These are phyloP conservation scores for Aspergillus ostianus DNA, from an alignment of 495 filamentous ascomycete genomes.

Conservation along the genomic window DNA sequence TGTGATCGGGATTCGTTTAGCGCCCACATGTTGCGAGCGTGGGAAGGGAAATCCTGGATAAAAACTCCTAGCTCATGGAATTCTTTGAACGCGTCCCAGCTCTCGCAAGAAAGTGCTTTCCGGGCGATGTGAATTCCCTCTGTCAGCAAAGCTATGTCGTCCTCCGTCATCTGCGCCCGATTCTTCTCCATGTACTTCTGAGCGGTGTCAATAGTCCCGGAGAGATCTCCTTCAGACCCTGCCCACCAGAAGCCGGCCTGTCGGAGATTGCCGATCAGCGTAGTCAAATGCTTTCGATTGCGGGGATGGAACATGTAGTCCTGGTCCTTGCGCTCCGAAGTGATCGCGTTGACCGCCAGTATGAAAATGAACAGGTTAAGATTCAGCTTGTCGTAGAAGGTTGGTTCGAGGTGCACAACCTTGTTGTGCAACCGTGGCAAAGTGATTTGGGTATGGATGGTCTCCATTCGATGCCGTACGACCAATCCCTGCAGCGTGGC, in stretches of 20 bases:
- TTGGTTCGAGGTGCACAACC: slow-evolving; percentile 72
- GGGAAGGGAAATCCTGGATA: slow-evolving; percentile 55
- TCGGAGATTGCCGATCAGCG: slow-evolving; percentile 73
- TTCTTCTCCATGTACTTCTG: slow-evolving; percentile 59
- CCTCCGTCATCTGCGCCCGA: slow-evolving; percentile 47
- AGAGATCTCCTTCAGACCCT: slow-evolving; percentile 68
- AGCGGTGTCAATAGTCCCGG: slow-evolving; percentile 59
- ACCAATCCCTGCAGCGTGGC: slow-evolving; percentile 73
- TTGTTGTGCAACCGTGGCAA: slow-evolving; percentile 71
- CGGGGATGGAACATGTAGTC: slow-evolving; percentile 87
- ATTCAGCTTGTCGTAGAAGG: slow-evolving; percentile 77
- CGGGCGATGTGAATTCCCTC: slow-evolving; percentile 62
- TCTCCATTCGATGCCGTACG: slow-evolving; percentile 71
- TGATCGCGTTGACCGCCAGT: slow-evolving; percentile 81
- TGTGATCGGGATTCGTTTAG: slow-evolving; percentile 44
- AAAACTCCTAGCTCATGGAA: slow-evolving; percentile 79
- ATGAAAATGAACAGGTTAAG: slow-evolving; percentile 82
- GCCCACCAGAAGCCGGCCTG: slow-evolving; percentile 91
- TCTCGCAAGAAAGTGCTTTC: slow-evolving; percentile 52
- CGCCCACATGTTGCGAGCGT: slow-evolving; percentile 59
- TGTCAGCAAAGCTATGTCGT: slow-evolving; percentile 59
- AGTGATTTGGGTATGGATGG: slow-evolving; percentile 60
- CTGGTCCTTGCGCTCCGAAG: slow-evolving; percentile 76
- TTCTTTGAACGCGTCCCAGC: slow-evolving; percentile 63
- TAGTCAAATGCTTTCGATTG: slow-evolving; percentile 60